A percentile compares a stretch with the other conserved stretches of the same genome.
phyloP scores from a whole-genome alignment of 495 filamentous ascomycete species.

The Oleoguttula mirabilis region DNA sequence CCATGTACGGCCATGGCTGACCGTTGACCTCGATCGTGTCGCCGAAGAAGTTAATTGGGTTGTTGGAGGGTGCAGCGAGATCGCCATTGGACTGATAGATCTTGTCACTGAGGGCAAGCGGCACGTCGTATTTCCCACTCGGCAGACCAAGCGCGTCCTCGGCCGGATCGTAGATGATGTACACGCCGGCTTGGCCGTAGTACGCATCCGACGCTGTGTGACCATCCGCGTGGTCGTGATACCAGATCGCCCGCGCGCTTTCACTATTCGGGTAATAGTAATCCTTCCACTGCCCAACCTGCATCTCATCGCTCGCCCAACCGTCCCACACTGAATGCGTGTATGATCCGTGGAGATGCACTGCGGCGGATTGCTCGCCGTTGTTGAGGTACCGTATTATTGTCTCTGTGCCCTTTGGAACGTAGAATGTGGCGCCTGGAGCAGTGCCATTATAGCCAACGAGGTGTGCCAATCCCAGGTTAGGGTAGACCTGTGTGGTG shows the following conservation, averaged over 20 bases:
- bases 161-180: constrained; percentile 33
- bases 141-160: constrained; percentile 38
- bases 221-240: constrained; percentile 42
- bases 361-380: constrained; percentile 29
- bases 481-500: constrained; percentile 36
- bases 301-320: constrained; percentile 43
- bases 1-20: constrained; percentile 43
- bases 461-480: constrained; percentile 34
- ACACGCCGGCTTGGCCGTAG: constrained; percentile 17
- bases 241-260: constrained; percentile 41
- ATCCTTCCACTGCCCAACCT: constrained; percentile 37
- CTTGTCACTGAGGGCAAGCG: constrained; percentile 39
- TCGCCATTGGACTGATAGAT: constrained; percentile 38
- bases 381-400: constrained; percentile 45
- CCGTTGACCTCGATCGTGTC: constrained; percentile 47
- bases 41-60: constrained; percentile 38
- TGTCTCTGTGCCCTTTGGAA: constrained; percentile 35
- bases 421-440: constrained; percentile 40
- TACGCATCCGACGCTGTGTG: constrained; percentile 20
- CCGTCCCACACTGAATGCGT: constrained; percentile 38
- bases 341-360: constrained; percentile 44
- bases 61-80: constrained; percentile 31
- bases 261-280: constrained; percentile 49
- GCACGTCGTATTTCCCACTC: constrained; percentile 38
- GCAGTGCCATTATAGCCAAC: constrained; percentile 43